Conservation (phyloP, 2,329 filamentous ascomycete genomes). For the Diaporthe nobilis region DNA sequence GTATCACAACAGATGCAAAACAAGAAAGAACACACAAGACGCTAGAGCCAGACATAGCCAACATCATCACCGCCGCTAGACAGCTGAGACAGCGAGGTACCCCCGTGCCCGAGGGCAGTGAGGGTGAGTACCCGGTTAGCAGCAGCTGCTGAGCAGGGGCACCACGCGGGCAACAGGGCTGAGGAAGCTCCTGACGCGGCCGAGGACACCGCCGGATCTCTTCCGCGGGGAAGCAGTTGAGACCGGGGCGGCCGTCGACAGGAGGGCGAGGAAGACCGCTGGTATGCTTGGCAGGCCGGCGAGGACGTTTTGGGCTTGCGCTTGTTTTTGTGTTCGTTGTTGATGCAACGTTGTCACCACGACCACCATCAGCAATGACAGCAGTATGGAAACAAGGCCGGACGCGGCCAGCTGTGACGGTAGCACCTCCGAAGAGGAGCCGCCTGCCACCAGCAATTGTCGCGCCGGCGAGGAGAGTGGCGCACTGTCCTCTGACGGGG, state of each 20-base stretch:
- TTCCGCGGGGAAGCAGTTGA: neutral
- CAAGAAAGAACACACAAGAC: slow-evolving; percentile 18
- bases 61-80: neutral
- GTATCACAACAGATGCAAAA: slow-evolving; percentile 38
- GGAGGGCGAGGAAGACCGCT: slow-evolving; percentile 19
- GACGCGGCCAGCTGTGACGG: slow-evolving; percentile 38
- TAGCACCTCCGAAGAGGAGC: slow-evolving; percentile 6
- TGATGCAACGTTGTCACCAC: slow-evolving; percentile 38
- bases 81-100: neutral
- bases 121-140: neutral
- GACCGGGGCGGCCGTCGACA: slow-evolving; percentile 36
- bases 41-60: slow-evolving; percentile 29
- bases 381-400: slow-evolving; percentile 41
- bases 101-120: neutral
- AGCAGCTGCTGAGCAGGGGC: slow-evolving; percentile 33
- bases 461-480: slow-evolving; percentile 36
- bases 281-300: slow-evolving; percentile 7
- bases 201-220: slow-evolving; percentile 9
- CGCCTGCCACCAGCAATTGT: slow-evolving; percentile 32
- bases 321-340: slow-evolving; percentile 23
- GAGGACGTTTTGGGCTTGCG: slow-evolving; percentile 26
- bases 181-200: slow-evolving; percentile 15
- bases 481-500: neutral
- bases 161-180: neutral
- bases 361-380: slow-evolving; percentile 38